phyloP scores from a whole-genome alignment of 2,329 filamentous ascomycete species.

The Claviceps sp. region DNA sequence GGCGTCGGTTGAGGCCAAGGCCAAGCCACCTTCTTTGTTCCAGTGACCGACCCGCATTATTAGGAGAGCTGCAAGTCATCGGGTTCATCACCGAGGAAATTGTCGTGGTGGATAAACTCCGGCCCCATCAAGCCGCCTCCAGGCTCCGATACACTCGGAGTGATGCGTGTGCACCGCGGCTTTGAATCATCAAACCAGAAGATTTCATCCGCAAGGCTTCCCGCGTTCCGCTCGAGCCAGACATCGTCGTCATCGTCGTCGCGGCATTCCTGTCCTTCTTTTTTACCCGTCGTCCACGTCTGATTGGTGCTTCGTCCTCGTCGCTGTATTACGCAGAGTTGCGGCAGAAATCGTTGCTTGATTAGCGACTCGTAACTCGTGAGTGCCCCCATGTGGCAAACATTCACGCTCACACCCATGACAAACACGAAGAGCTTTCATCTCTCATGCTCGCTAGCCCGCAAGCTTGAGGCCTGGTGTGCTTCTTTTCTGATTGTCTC shows the following conservation, averaged over 20 bases:
- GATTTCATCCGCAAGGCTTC: not conserved
- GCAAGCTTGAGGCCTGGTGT: not conserved
- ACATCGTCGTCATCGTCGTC: not conserved
- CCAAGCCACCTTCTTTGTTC: not conserved
- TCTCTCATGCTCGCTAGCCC: not conserved
- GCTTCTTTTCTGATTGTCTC: not conserved
- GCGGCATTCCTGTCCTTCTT: not conserved
- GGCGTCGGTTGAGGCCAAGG: not conserved
- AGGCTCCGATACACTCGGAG: not conserved
- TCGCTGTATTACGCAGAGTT: not conserved
- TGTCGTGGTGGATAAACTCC: slow-evolving; percentile 6
- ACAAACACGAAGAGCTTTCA: not conserved
- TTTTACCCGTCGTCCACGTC: not conserved
- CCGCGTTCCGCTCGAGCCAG: not conserved
- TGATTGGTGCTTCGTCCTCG: not conserved
- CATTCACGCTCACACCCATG: not conserved
- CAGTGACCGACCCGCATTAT: not conserved
- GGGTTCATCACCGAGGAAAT: too few species aligned
- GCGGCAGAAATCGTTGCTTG: not conserved
- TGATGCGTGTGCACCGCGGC: not conserved
- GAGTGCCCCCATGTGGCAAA: not conserved
- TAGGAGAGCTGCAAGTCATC: too few species aligned
- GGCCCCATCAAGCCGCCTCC: not conserved
- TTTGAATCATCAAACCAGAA: not conserved
- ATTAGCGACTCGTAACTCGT: not conserved